phyloP scores from a whole-genome alignment of 495 filamentous ascomycete species.

The Alectoria sarmentosa region DNA sequence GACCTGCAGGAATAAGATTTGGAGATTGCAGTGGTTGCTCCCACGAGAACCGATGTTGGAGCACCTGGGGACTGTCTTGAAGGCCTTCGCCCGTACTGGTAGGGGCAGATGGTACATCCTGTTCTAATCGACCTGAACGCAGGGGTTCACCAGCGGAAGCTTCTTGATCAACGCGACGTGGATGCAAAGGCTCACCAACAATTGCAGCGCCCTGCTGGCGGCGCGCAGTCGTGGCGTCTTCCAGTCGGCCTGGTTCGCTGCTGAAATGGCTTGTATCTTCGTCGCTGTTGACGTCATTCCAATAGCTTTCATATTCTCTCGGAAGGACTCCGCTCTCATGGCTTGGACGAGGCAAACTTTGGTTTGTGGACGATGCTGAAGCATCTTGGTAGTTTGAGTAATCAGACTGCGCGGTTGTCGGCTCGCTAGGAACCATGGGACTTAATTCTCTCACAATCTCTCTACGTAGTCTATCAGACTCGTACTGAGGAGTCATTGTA shows the following conservation, averaged over 20 bases:
- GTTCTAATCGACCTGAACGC: neutral
- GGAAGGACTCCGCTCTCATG: slow-evolving; percentile 47
- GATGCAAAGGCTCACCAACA: slow-evolving; percentile 40
- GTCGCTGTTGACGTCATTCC: slow-evolving; percentile 38
- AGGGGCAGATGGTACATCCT: neutral
- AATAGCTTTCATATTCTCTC: slow-evolving; percentile 54
- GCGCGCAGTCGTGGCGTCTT: slow-evolving; percentile 10
- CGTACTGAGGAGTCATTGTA: slow-evolving; percentile 51
- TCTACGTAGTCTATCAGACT: slow-evolving; percentile 69
- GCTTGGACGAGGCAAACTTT: slow-evolving; percentile 14
- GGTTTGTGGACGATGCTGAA: slow-evolving; percentile 16
- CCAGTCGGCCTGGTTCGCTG: neutral
- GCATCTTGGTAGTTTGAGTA: slow-evolving; percentile 17
- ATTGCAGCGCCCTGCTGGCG: slow-evolving; percentile 25
- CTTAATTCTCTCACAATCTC: slow-evolving; percentile 78
- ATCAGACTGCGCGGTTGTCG: slow-evolving; percentile 24
- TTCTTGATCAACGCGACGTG: slow-evolving; percentile 15
- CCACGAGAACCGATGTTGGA: slow-evolving; percentile 47
- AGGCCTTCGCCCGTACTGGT: slow-evolving; percentile 13
- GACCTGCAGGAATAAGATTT: neutral
- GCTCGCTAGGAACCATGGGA: slow-evolving; percentile 33
- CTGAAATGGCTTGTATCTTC: slow-evolving; percentile 15
- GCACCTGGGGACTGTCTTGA: slow-evolving; percentile 21
- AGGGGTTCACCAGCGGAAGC: neutral
- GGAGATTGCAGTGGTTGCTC: slow-evolving; percentile 36